Evolutionary conservation across 2,329 filamentous ascomycete genomes (phyloP).

Genomic region (Pestalotiopsis sp.): DNA sequence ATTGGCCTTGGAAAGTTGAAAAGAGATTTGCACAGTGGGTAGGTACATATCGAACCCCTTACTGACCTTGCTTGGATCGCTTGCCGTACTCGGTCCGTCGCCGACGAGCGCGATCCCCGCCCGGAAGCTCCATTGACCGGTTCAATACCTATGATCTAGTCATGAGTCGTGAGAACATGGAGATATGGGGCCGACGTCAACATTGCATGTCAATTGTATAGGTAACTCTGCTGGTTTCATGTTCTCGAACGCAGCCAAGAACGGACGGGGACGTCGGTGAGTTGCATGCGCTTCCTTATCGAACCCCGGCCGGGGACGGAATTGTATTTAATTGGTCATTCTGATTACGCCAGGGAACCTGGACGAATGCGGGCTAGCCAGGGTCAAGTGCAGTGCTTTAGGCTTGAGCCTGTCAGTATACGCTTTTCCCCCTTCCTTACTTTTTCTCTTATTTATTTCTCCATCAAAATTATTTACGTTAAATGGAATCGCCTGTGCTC

Average conservation of each 20-base stretch:
- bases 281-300: neutral
- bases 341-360: neutral
- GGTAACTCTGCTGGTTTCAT: neutral
- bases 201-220: neutral
- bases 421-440: too few species aligned
- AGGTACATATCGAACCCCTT: too few species aligned
- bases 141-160: neutral
- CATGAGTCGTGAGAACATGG: neutral
- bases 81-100: conserved; percentile 2
- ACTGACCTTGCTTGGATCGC: conserved; percentile 5
- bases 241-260: too few species aligned
- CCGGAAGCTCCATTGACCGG: neutral
- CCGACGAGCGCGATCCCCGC: neutral
- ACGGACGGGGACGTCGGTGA: neutral
- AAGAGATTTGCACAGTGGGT: neutral
- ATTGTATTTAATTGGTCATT: neutral
- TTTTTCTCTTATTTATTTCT: too few species aligned
- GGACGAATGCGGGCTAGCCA: neutral
- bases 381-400: neutral
- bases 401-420: too few species aligned
- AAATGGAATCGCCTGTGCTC: too few species aligned
- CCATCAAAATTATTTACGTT: too few species aligned
- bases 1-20: neutral
- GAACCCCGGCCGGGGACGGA: neutral
- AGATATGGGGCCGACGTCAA: neutral